Conservation (phyloP, 2,329 filamentous ascomycete genomes). For the Chaetomiaceae sp. region DNA sequence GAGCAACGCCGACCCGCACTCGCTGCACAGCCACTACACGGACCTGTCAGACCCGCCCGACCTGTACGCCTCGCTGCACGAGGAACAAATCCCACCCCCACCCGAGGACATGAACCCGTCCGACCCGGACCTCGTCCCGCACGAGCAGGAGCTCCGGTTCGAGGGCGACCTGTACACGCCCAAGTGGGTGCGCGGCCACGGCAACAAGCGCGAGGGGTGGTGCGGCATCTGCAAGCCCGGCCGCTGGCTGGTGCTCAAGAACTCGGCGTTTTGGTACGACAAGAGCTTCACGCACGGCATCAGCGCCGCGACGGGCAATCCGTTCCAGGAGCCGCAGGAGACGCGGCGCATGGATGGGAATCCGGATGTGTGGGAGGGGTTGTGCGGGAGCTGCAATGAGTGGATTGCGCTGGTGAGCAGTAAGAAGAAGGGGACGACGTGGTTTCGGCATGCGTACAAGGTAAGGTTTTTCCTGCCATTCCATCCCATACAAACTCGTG, state of each 20-base stretch:
- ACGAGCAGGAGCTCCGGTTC: slow-evolving; percentile 75
- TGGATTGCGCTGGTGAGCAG: slow-evolving; percentile 79
- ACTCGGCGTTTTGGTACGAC: slow-evolving; percentile 91
- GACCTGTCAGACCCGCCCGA: slow-evolving; percentile 73
- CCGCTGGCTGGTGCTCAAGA: slow-evolving; percentile 82
- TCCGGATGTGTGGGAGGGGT: slow-evolving; percentile 74
- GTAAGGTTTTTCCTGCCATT: slow-evolving; percentile 39
- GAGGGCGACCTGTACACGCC: slow-evolving; percentile 80
- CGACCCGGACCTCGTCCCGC: slow-evolving; percentile 70
- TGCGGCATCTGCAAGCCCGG: slow-evolving; percentile 84
- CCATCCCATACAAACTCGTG: neutral
- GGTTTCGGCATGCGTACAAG: slow-evolving; percentile 88
- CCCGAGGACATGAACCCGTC: slow-evolving; percentile 77
- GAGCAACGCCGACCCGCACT: slow-evolving; percentile 67
- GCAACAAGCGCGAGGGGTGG: slow-evolving; percentile 86
- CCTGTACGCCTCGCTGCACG: slow-evolving; percentile 68
- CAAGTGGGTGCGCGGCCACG: slow-evolving; percentile 77
- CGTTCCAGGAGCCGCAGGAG: slow-evolving; percentile 73
- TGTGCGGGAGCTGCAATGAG: slow-evolving; percentile 73
- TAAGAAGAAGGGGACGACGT: slow-evolving; percentile 89
- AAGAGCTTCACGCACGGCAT: slow-evolving; percentile 87
- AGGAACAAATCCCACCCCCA: slow-evolving; percentile 69
- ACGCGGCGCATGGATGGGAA: slow-evolving; percentile 74
- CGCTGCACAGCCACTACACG: slow-evolving; percentile 64
- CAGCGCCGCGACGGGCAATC: slow-evolving; percentile 72